Evolutionary conservation across 441 rosid species (phyloP), one percentile per base, ranked within the genome.

Genomic region (Dalechampia spathulata): DNA sequence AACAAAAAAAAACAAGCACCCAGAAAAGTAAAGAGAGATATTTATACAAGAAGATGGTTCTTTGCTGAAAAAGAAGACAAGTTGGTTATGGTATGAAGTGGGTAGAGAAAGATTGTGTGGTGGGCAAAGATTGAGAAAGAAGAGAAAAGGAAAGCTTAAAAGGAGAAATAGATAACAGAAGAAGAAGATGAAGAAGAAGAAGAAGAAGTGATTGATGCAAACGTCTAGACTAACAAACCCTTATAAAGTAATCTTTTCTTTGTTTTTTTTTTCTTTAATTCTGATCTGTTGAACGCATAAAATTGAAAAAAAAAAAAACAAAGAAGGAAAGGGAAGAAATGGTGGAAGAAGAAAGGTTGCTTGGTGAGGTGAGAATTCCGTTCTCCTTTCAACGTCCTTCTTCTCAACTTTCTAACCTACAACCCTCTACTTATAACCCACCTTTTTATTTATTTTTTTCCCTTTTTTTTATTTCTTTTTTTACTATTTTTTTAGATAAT

Each of bases 311-410:
- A 28, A 28, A 3, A 9, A 12, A 38, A 47, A 56, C n/a, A 30
- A 44, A 14, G 4, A 15, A 21, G 15, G 9, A 55, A 0, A 12
- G 17, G 52, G 12, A 59, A 13, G 1, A 17, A 50, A 32, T 53
- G 61, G 43, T 9, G 36, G 63, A 69, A 25, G 15, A 11, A 23
- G 19, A 9, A 48, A 30, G 94, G 81, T 89, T 89, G 92, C 90
- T 80, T 86, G 78, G 75, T 78, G 70, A 79, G 72, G 67, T 75
- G 74, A 58, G n/a, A 30, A 61, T 74, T 89, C 82, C 65, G 83
- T 81, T 89, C 81, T 77, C 71, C 92, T 89, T 83, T 89, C 97
- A 84, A 84, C 92, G 73, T 86, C 95, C n/a, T 54, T 55, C 43
- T 49, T 52, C 20, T 51, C 54, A 58, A 73, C 66, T 75, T 89